These are phyloP conservation scores for Cyathus striatus DNA, from an alignment of 768 basidiomycete genomes.

Conservation along the genomic window DNA sequence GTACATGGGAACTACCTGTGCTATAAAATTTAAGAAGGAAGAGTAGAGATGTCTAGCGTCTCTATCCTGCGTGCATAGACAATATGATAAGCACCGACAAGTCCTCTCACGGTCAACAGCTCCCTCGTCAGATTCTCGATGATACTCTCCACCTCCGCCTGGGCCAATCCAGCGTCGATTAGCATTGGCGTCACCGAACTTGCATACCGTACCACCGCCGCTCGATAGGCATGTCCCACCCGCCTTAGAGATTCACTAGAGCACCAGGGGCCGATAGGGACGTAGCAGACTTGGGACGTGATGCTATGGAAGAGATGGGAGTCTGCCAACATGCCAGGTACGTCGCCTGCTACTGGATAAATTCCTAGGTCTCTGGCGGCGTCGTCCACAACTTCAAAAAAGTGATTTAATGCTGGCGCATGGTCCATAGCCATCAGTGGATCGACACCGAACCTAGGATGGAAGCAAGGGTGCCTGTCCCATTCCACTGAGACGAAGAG, in stretches of 20 bases:
- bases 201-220: conserved; percentile 34
- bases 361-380: conserved; percentile 32
- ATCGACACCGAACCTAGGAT: conserved; percentile 18
- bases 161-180: conserved; percentile 28
- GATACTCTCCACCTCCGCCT: conserved; percentile 31
- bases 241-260: conserved; percentile 20
- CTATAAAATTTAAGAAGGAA: no score
- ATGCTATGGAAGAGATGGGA: conserved; percentile 38
- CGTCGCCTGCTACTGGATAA: conserved; percentile 23
- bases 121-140: conserved; percentile 41
- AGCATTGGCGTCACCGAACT: conserved; percentile 47
- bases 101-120: conserved; percentile 36
- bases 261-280: conserved; percentile 60
- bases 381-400: conserved; percentile 30
- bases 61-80: conserved; percentile 39
- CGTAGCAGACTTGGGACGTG: conserved; percentile 21
- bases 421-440: conserved; percentile 17
- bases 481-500: conserved; percentile 66
- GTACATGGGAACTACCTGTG: no score
- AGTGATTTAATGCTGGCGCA: conserved; percentile 32
- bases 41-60: no score
- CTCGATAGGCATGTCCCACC: conserved; percentile 39
- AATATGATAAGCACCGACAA: conserved; percentile 43
- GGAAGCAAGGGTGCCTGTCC: conserved; percentile 36
- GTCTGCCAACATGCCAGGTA: conserved; percentile 30